Conservation (phyloP, 2,329 filamentous ascomycete species). For the Tolypocladium capitatum region DNA sequence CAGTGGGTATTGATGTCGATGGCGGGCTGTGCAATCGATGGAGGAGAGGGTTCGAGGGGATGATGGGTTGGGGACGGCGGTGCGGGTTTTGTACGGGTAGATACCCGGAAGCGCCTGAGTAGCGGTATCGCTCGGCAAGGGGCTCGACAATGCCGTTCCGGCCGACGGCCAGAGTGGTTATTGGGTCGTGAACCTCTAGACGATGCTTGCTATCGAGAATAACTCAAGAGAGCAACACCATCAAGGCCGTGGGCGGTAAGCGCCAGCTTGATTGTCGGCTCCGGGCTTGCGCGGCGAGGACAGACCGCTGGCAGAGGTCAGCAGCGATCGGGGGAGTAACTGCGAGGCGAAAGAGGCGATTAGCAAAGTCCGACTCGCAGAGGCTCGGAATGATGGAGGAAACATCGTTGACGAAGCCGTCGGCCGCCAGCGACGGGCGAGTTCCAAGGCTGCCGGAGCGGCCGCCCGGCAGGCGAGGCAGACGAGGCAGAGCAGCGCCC, state of each 20-base stretch:
- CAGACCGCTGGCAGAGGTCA: slow-evolving; percentile 5
- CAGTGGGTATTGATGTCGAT: slow-evolving; percentile 9
- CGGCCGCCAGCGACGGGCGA: slow-evolving; percentile 1
- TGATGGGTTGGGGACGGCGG: slow-evolving; percentile 11
- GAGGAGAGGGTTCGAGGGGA: slow-evolving; percentile 3
- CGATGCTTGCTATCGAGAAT: slow-evolving; percentile 7
- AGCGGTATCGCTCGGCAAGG: slow-evolving; percentile 14
- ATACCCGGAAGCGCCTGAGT: slow-evolving; percentile 7
- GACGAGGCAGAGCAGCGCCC: slow-evolving; percentile 5
- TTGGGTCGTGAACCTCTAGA: slow-evolving; percentile 7
- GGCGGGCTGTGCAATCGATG: slow-evolving; percentile 9
- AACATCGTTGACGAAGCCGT: slow-evolving; percentile 1
- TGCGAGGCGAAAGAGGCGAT: slow-evolving; percentile 1
- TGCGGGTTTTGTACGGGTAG: slow-evolving; percentile 20
- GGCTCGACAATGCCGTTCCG: slow-evolving; percentile 11
- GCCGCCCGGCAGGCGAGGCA: background rate
- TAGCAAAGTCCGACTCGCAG: slow-evolving; percentile 2
- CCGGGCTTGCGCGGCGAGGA: slow-evolving; percentile 18
- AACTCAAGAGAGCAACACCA: slow-evolving; percentile 14
- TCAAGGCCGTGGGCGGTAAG: slow-evolving; percentile 20
- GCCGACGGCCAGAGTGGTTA: slow-evolving; percentile 10
- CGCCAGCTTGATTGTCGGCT: slow-evolving; percentile 15
- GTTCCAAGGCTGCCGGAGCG: slow-evolving; percentile 1
- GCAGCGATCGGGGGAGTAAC: slow-evolving; percentile 8
- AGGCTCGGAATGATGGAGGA: background rate